These are phyloP conservation scores for Bathelium albidoporum DNA, from an alignment of 495 filamentous ascomycete genomes.

Conservation along the genomic window DNA sequence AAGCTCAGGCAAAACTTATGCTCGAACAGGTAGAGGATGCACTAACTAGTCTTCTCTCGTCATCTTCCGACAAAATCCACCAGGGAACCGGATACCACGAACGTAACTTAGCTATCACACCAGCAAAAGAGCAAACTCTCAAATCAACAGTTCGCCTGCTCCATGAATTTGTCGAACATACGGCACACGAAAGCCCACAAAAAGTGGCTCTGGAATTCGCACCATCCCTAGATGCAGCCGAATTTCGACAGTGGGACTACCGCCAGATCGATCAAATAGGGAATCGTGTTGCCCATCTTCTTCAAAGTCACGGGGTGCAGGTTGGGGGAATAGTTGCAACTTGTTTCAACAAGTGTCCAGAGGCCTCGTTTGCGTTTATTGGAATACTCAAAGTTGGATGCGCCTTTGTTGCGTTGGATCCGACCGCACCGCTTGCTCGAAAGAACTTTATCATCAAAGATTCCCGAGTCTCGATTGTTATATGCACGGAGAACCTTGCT, in stretches of 20 bases:
- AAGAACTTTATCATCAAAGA: conserved; percentile 58
- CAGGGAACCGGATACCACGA: conserved; percentile 18
- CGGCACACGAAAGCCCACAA: conserved; percentile 32
- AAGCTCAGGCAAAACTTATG: conserved; percentile 50
- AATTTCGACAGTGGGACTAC: conserved; percentile 49
- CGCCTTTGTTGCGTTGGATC: conserved; percentile 68
- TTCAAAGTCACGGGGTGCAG: conserved; percentile 31
- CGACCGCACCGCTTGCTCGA: conserved; percentile 48
- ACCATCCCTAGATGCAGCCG: conserved; percentile 26
- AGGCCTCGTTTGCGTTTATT: conserved; percentile 67
- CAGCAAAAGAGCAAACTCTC: conserved; percentile 39
- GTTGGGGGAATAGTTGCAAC: conserved; percentile 54
- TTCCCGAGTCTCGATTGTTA: conserved; percentile 42
- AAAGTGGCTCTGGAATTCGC: conserved; percentile 51
- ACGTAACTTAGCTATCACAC: conserved; percentile 44
- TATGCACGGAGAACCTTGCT: conserved; percentile 36
- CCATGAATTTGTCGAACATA: conserved; percentile 53
- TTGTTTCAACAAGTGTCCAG: conserved; percentile 71
- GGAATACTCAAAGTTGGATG: conserved; percentile 76
- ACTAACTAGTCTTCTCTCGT: conserved; percentile 36
- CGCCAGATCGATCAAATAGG: conserved; percentile 47
- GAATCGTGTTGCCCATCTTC: conserved; percentile 49
- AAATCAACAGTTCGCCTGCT: conserved; percentile 37
- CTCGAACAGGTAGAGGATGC: conserved; percentile 51
- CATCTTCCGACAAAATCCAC: conserved; percentile 23